Evolutionary conservation across 805 yeast genomes (phyloP).

Genomic region (Candida lessepsii): DNA sequence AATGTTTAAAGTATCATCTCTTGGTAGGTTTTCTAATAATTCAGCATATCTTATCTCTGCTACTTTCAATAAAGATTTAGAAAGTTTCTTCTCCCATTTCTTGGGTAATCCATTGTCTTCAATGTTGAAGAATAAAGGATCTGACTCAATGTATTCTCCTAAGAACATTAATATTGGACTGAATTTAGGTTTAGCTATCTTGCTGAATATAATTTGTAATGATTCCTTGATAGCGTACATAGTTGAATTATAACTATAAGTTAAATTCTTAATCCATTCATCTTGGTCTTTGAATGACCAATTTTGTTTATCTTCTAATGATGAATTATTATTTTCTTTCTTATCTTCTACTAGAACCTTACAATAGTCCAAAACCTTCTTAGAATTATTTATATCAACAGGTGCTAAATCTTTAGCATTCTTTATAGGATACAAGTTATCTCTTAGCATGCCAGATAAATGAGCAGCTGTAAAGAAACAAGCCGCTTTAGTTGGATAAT

Average conservation of each 20-base stretch:
- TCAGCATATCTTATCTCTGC: slow-evolving; percentile 41
- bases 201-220: slow-evolving; percentile 41
- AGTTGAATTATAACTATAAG: slow-evolving; percentile 44
- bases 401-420: slow-evolving; percentile 27
- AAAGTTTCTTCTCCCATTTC: slow-evolving; percentile 45
- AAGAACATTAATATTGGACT: slow-evolving; percentile 51
- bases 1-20: slow-evolving; percentile 51
- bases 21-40: slow-evolving; percentile 50
- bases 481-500: slow-evolving; percentile 47
- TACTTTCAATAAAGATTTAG: slow-evolving; percentile 33
- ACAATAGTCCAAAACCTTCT: slow-evolving; percentile 27
- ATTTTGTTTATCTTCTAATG: slow-evolving; percentile 28
- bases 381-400: slow-evolving; percentile 27
- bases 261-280: slow-evolving; percentile 48
- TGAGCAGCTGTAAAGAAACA: slow-evolving; percentile 51
- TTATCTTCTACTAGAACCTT: slow-evolving; percentile 32
- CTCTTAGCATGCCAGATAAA: slow-evolving; percentile 29
- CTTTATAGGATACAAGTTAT: slow-evolving; percentile 18
- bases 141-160: slow-evolving; percentile 50
- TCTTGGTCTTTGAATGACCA: slow-evolving; percentile 48
- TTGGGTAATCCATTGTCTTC: slow-evolving; percentile 37
- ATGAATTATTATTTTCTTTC: slow-evolving; percentile 20
- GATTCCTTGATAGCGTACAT: slow-evolving; percentile 45
- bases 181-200: slow-evolving; percentile 53
- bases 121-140: slow-evolving; percentile 39